phyloP scores from a whole-genome alignment of 2,329 filamentous ascomycete genomes.

The Moelleriella libera region DNA sequence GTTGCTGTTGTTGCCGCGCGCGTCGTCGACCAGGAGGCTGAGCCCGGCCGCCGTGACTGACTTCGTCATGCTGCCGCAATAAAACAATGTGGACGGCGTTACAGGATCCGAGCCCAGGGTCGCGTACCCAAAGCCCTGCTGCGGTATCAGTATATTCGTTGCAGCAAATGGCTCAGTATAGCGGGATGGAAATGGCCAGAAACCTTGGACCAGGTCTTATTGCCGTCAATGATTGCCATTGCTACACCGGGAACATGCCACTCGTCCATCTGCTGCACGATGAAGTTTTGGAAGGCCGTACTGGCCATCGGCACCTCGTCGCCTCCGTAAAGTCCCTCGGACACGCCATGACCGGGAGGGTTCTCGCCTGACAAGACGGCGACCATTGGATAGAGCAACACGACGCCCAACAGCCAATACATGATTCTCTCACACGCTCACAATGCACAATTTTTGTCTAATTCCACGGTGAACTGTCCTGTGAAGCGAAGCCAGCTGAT shows the following conservation, averaged over 20 bases:
- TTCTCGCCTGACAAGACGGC: no score
- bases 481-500: no score
- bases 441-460: no score
- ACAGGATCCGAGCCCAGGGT: constrained; percentile 19
- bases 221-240: constrained; percentile 23
- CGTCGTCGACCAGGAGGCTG: constrained; percentile 26
- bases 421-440: no score
- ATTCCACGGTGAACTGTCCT: no score
- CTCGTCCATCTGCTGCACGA: constrained; percentile 10
- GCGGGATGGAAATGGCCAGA: not conserved
- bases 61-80: constrained; percentile 38
- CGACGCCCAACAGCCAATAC: no score
- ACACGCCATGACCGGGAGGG: no score
- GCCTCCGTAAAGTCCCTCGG: constrained; percentile 1
- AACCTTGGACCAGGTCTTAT: constrained; percentile 20
- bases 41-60: constrained; percentile 34
- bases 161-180: not conserved
- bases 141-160: not conserved
- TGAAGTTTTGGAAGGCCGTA: constrained; percentile 8
- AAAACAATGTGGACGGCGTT: constrained; percentile 33
- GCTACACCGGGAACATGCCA: constrained; percentile 27
- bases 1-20: constrained; percentile 15
- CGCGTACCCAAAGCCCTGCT: constrained; percentile 26
- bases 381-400: no score
- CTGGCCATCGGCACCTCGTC: constrained; percentile 4